These are phyloP conservation scores for Bacidia rubella DNA, from an alignment of 495 filamentous ascomycete genomes.

Conservation along the genomic window DNA sequence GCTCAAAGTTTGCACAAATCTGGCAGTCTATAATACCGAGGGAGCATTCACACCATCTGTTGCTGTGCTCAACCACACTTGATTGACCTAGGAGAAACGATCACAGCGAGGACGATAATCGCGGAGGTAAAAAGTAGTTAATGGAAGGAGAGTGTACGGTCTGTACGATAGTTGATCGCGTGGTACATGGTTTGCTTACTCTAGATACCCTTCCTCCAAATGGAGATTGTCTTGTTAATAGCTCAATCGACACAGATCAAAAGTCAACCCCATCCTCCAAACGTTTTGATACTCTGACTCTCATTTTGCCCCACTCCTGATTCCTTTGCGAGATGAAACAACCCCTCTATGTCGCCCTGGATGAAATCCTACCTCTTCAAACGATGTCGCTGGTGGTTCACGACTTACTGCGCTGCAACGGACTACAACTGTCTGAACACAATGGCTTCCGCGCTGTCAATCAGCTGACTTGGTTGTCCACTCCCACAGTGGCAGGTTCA, in stretches of 20 bases:
- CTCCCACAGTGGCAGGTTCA: too few relatives aligned
- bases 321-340: neutral
- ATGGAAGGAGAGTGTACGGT: neutral
- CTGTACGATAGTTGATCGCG: neutral
- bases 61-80: neutral
- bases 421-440: too few relatives aligned
- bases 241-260: neutral
- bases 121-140: neutral
- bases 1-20: too few relatives aligned
- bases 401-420: too few relatives aligned
- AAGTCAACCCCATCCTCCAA: neutral
- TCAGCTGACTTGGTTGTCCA: too few relatives aligned
- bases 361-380: too few relatives aligned
- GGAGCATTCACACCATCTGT: too few relatives aligned
- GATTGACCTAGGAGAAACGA: neutral
- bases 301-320: neutral
- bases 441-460: too few relatives aligned
- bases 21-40: too few relatives aligned
- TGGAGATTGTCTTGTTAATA: neutral
- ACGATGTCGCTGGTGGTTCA: too few relatives aligned
- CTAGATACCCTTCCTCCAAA: slow-evolving; percentile 1
- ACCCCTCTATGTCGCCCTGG: too few relatives aligned
- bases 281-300: neutral
- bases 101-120: neutral
- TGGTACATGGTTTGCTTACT: neutral